Evolutionary conservation across 1,139 yeast species (phyloP).

Genomic region (Groenewaldozyma sp.): DNA sequence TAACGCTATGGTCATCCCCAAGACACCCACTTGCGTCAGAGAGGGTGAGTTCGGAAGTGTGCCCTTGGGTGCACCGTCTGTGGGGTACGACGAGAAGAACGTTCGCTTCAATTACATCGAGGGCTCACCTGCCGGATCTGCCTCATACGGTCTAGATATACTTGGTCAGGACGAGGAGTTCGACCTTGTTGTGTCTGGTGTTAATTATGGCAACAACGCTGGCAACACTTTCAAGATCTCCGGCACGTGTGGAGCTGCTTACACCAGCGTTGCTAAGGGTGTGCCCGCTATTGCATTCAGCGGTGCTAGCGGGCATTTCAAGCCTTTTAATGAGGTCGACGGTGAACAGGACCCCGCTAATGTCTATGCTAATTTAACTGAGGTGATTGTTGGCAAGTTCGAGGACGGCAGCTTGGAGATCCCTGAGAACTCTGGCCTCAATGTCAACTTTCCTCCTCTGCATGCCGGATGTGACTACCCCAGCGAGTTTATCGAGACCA

Average conservation of each 20-base stretch:
- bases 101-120: constrained; percentile 35
- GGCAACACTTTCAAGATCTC: constrained; percentile 35
- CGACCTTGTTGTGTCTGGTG: constrained; percentile 40
- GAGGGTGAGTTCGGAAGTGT: constrained; percentile 36
- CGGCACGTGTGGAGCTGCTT: constrained; percentile 40
- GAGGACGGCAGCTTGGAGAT: constrained; percentile 20
- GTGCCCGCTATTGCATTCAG: constrained; percentile 29
- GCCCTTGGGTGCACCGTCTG: constrained; percentile 35
- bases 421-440: constrained; percentile 35
- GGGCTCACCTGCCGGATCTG: constrained; percentile 13
- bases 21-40: constrained; percentile 30
- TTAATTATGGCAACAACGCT: constrained; percentile 39
- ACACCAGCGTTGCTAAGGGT: constrained; percentile 37
- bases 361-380: background rate
- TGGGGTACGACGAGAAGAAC: constrained; percentile 37
- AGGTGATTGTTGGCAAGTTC: background rate
- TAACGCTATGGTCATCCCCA: constrained; percentile 44
- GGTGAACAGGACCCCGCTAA: background rate
- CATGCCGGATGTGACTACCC: constrained; percentile 1
- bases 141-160: constrained; percentile 12
- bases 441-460: constrained; percentile 36
- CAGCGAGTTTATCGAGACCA: background rate
- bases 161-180: constrained; percentile 29
- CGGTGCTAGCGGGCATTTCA: constrained; percentile 7
- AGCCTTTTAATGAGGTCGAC: constrained; percentile 1